A percentile compares a stretch with the other conserved stretches of the same genome.
phyloP scores from a whole-genome alignment of 345 rosid genomes.

The Arabidopsis suecica region DNA sequence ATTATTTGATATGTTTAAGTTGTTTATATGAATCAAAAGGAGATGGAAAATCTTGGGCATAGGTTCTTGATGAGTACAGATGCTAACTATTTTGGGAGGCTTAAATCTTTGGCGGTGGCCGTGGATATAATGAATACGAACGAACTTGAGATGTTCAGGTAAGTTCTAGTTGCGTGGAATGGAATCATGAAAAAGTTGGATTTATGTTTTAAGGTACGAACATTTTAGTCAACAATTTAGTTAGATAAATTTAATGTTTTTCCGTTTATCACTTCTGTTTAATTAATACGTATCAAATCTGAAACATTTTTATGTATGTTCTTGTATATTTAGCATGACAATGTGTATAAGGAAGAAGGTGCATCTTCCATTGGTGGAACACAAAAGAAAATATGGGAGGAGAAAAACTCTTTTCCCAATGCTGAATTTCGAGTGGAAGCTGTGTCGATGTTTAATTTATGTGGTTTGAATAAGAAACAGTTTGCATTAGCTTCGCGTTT shows the following conservation, averaged over 20 bases:
- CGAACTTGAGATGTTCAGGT: constrained; percentile 1
- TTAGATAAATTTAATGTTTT: background rate
- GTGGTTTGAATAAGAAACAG: background rate
- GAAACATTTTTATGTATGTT: background rate
- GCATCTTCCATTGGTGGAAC: background rate
- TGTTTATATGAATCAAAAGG: constrained; percentile 9
- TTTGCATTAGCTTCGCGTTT: constrained; percentile 1
- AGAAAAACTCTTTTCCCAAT: background rate
- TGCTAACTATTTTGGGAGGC: background rate
- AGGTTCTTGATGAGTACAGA: background rate
- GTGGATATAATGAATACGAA: constrained; percentile 19
- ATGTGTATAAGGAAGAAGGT: constrained; percentile 2
- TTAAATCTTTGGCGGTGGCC: background rate
- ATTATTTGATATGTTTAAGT: background rate
- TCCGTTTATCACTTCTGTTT: background rate
- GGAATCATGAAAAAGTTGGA: background rate
- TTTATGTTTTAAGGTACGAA: constrained; percentile 27
- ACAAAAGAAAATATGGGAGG: background rate
- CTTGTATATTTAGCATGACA: constrained; percentile 13
- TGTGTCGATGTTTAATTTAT: constrained; percentile 6
- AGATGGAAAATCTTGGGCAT: constrained; percentile 7
- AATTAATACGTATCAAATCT: background rate
- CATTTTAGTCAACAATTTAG: background rate
- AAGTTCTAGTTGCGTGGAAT: background rate
- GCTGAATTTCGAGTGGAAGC: background rate